Base-by-base conservation (phyloP, 345 rosid species). In the Hibiscus mutabilis region DNA sequence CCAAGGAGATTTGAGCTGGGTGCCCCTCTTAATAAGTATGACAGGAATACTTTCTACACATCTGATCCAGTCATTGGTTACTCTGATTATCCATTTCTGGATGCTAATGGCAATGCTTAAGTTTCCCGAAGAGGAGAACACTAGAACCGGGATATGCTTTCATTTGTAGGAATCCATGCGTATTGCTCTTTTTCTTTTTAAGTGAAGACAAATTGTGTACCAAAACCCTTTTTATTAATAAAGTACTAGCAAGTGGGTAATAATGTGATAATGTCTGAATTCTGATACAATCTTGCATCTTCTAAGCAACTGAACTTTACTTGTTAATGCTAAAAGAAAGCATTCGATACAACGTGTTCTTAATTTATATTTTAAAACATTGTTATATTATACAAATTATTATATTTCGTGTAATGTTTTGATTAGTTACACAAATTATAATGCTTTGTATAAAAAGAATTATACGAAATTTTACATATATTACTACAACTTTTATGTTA, bases 51-150 rank as follows among this genome's bases (percentile, higher is more conserved):
- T 2, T 87, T 87, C 75, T 87, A 86, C 61, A 59, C 5, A 2
- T 51, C 78, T 4, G 90, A 90, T 79, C 84, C 84, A 35, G 82
- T 83, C 1, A 27, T 86, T 31, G 97, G 97, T 74, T 91, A 88
- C 66, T 82, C 91, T 2, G 90, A 91, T 79, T 88, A 88, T 69
- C 91, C 97, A 18, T 87, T 88, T 67, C 87, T 87, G 2, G 87
- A 84, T 18, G 27, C 2, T 6, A 10, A 63, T 37, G 27, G 67
- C 27, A 19, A 63, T 37, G 67, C 49, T 19, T 63, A 37, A 37
- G 66, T n/a, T 55, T 11, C 64, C 37, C 10, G 2, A 14, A 27
- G 1, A 27, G 19, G 10, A 27, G 0, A 60, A 8, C 14, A 8
- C n/a, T n/a, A n/a, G n/a, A n/a, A n/a, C n/a, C n/a, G 25, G 27